Evolutionary conservation across 768 basidiomycete species (phyloP).

Genomic region (Termitomyces sp.): DNA sequence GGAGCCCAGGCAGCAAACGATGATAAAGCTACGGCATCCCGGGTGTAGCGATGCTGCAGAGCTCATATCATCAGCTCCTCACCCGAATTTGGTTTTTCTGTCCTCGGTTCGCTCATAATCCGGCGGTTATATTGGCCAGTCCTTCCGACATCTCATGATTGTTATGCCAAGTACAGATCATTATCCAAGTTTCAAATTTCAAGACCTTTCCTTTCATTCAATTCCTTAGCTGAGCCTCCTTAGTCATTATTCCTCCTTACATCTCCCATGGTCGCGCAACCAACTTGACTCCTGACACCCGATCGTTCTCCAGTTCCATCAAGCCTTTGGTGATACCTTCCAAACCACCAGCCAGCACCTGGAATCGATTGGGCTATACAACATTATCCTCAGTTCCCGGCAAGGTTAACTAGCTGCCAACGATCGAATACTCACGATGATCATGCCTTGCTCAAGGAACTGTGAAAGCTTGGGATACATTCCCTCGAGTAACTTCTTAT

Average conservation of each 20-base stretch:
- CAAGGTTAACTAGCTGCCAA: neutral
- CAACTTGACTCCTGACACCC: slow-evolving; percentile 43
- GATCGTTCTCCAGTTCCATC: slow-evolving; percentile 32
- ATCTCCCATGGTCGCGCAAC: slow-evolving; percentile 29
- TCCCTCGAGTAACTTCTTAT: slow-evolving; percentile 11
- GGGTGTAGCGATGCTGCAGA: too few species aligned
- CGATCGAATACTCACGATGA: slow-evolving; percentile 20
- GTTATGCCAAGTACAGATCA: too few species aligned
- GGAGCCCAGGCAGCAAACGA: too few species aligned
- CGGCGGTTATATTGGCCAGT: too few species aligned
- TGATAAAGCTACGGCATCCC: too few species aligned
- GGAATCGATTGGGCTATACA: slow-evolving; percentile 38
- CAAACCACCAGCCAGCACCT: slow-evolving; percentile 38
- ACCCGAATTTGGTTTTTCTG: too few species aligned
- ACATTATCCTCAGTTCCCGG: neutral
- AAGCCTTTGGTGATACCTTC: slow-evolving; percentile 38
- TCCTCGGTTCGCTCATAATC: too few species aligned
- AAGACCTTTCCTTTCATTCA: neutral
- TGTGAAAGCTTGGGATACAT: slow-evolving; percentile 12
- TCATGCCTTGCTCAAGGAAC: slow-evolving; percentile 24
- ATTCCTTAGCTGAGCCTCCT: neutral
- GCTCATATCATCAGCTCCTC: too few species aligned
- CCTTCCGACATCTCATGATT: too few species aligned
- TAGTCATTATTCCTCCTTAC: neutral
- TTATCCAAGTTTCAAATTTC: neutral